Evolutionary conservation across 2,329 filamentous ascomycete genomes (phyloP).

Genomic region (Trichoderma polysporum): DNA sequence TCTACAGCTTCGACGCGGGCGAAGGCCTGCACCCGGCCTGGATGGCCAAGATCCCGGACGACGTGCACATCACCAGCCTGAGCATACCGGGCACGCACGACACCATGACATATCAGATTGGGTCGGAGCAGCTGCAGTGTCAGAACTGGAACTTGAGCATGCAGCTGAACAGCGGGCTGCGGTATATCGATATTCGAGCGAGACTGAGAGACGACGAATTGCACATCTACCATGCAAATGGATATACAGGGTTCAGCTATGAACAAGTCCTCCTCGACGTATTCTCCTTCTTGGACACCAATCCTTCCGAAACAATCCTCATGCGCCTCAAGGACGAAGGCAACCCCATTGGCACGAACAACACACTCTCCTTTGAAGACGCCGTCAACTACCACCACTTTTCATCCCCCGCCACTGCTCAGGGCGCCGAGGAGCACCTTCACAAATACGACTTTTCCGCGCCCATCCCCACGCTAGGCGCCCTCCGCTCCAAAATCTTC

Average conservation of each 20-base stretch:
- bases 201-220: slow-evolving; percentile 44
- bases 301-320: slow-evolving; percentile 48
- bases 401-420: slow-evolving; percentile 35
- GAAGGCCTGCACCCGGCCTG: slow-evolving; percentile 37
- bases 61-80: slow-evolving; percentile 42
- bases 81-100: slow-evolving; percentile 55
- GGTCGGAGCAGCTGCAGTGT: slow-evolving; percentile 41
- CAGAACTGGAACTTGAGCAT: slow-evolving; percentile 47
- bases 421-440: slow-evolving; percentile 39
- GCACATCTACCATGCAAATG: slow-evolving; percentile 48
- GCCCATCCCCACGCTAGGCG: slow-evolving; percentile 45
- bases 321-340: slow-evolving; percentile 53
- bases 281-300: slow-evolving; percentile 45
- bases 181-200: slow-evolving; percentile 51
- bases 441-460: slow-evolving; percentile 33
- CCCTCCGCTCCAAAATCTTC: slow-evolving; percentile 46
- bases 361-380: slow-evolving; percentile 44
- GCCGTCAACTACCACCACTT: slow-evolving; percentile 45
- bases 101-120: slow-evolving; percentile 49
- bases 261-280: slow-evolving; percentile 44
- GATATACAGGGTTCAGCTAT: slow-evolving; percentile 47
- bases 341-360: slow-evolving; percentile 35
- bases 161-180: slow-evolving; percentile 48
- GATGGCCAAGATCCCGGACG: slow-evolving; percentile 47
- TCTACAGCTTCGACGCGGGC: slow-evolving; percentile 44